Base-by-base conservation (phyloP, 148 eudicot species). In the Rhododendron mucronatum region DNA sequence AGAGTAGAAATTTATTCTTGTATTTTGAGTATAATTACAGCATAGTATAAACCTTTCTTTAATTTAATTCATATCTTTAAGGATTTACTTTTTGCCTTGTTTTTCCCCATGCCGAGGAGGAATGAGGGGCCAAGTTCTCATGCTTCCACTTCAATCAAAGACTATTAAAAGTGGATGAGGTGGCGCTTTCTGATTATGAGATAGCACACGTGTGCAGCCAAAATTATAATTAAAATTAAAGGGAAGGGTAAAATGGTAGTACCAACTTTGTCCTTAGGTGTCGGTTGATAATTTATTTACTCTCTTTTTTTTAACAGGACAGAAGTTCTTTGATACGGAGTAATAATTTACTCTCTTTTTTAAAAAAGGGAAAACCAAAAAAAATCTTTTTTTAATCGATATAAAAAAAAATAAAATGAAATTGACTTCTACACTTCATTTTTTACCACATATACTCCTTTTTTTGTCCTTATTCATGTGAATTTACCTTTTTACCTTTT, bases 1-100 rank as follows among this genome's bases (percentile, higher is more conserved):
- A 15, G 85, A 84, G 80, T 69, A 71, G 20, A 84, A 69, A 28
- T 30, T 4, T 28, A 20, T 48, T 35, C 48, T 81, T 21, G 83
- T 81, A 81, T 81, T 81, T 81, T 81, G 83, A 81, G 83, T 81
- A 21, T 35, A 55, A 55, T 81, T 57, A 81, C 83, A 50, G 83
- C 18, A 80, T 80, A 1, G 65, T 50, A 57, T 57, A 55, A 13
- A 23, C 71, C 30, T 23, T 65, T 65, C 28, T 65, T 65, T 65
- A 2, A n/a, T 65, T 41, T 63, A 15, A 55, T 15, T 55, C 59
- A 55, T 16, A 55, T 23, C 4, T 63, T 21, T 61, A 20, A 7
- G 28, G 33, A 45, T 81, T 47, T 48, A 79, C n/a, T 55, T 84
- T 83, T 84, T 77, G 30, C 41, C 11, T 84, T 51, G 51, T 57